phyloP scores from a whole-genome alignment of 345 rosid genomes.

The Erucastrum elatum region DNA sequence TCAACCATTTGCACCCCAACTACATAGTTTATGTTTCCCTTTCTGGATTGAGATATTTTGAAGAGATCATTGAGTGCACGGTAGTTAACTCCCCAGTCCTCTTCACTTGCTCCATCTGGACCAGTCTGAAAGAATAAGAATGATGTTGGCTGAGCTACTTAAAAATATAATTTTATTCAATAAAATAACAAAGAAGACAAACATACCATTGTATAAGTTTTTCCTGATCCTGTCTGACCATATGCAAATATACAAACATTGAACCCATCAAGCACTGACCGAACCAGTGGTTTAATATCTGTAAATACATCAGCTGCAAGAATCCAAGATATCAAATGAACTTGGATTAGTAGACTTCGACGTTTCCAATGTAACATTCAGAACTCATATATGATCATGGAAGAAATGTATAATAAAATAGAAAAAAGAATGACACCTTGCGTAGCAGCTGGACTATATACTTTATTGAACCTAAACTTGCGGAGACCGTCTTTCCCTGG shows the following conservation, averaged over 20 bases:
- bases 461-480: not conserved
- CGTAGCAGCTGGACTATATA: not conserved
- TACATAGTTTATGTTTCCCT: constrained; percentile 2
- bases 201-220: not conserved
- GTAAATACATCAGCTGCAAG: constrained; percentile 16
- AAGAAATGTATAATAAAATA: not conserved
- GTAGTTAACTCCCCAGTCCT: not conserved
- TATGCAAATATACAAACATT: not conserved
- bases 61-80: not conserved
- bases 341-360: constrained; percentile 14
- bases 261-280: not conserved
- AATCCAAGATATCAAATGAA: constrained; percentile 13
- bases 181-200: not conserved
- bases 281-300: not conserved
- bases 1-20: constrained; percentile 1
- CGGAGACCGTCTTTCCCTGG: not conserved
- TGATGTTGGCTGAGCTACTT: not conserved
- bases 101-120: constrained; percentile 1
- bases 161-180: not conserved
- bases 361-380: not conserved
- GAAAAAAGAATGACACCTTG: constrained; percentile 5
- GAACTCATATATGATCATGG: not conserved
- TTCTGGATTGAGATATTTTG: not conserved
- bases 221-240: not conserved
- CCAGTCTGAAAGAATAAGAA: not conserved